These are phyloP conservation scores for Tricholoma saponaceum DNA, from an alignment of 768 basidiomycete genomes.

Conservation along the genomic window DNA sequence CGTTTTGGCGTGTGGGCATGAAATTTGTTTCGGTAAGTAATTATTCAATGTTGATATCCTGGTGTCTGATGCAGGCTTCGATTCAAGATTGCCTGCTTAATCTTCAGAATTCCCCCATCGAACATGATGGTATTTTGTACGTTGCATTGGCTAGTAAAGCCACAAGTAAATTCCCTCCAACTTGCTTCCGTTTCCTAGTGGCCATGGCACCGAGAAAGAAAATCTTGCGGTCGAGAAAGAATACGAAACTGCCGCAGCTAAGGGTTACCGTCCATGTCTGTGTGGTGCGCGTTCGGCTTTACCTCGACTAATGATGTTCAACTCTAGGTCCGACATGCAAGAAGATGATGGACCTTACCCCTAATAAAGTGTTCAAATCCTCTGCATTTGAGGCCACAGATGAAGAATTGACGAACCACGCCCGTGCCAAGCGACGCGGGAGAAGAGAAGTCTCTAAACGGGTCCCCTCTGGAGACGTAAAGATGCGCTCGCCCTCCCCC, in stretches of 20 bases:
- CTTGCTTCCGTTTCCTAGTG: slow-evolving; percentile 29
- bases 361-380: slow-evolving; percentile 52
- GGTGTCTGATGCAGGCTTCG: background rate
- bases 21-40: slow-evolving; percentile 53
- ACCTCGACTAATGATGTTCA: background rate
- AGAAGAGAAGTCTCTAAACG: slow-evolving; percentile 15
- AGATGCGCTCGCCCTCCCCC: slow-evolving; percentile 24
- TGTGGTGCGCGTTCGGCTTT: slow-evolving; percentile 1
- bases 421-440: slow-evolving; percentile 28
- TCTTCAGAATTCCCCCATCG: slow-evolving; percentile 45
- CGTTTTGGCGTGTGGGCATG: slow-evolving; percentile 64
- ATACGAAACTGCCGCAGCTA: slow-evolving; percentile 52
- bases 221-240: slow-evolving; percentile 52
- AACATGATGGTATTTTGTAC: slow-evolving; percentile 59
- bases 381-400: slow-evolving; percentile 66
- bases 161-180: background rate
- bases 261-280: slow-evolving; percentile 58
- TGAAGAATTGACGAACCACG: slow-evolving; percentile 46
- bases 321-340: slow-evolving; percentile 62
- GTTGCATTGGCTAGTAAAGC: slow-evolving; percentile 16
- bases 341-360: slow-evolving; percentile 52
- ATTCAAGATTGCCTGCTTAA: slow-evolving; percentile 52
- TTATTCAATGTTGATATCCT: background rate
- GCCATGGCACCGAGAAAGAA: slow-evolving; percentile 50
- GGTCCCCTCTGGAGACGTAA: slow-evolving; percentile 13